Percentiles rank a stretch among this genome's conserved stretches.
Conservation (phyloP, 116 monocot genomes). For the Papilionanthe hybrid region DNA sequence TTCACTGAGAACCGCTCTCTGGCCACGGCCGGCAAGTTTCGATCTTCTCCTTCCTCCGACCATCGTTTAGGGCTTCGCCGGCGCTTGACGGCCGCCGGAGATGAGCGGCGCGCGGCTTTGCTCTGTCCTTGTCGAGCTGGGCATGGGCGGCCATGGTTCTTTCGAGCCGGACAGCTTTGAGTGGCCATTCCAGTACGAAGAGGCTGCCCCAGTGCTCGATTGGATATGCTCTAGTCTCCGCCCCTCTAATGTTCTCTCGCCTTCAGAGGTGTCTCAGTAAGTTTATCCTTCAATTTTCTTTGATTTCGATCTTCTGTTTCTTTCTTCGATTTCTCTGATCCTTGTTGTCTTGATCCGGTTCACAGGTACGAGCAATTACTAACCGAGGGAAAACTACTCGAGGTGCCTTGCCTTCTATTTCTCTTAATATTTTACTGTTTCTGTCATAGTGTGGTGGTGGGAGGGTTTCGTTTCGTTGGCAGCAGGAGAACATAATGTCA, state of each 20-base stretch:
- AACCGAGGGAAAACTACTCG: constrained; percentile 69
- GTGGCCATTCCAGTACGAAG: constrained; percentile 99
- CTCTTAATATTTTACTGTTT: not conserved
- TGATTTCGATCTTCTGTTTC: not conserved
- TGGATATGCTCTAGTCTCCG: constrained; percentile 97
- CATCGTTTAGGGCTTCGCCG: not conserved
- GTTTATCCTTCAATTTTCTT: not conserved
- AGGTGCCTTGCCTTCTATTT: constrained; percentile 32
- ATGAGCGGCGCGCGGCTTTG: constrained; percentile 80
- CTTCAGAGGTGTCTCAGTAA: constrained; percentile 72
- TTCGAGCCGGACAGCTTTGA: constrained; percentile 95
- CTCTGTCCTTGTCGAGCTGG: constrained; percentile 57
- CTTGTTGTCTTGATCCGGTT: not conserved
- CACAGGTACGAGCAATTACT: constrained; percentile 79
- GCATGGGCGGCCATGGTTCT: constrained; percentile 43
- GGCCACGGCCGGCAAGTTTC: not conserved
- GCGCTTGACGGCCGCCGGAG: not conserved
- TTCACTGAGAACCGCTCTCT: not conserved
- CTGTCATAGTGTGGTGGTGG: not conserved
- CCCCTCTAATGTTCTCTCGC: constrained; percentile 83
- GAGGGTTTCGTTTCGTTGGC: not conserved
- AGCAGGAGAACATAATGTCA: not conserved
- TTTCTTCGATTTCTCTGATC: constrained; percentile 2
- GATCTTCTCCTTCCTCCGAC: not conserved
- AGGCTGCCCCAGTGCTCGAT: constrained; percentile 71